Conservation (phyloP, 371 early-diverging fungal genomes). For the Mortierella sp. region DNA sequence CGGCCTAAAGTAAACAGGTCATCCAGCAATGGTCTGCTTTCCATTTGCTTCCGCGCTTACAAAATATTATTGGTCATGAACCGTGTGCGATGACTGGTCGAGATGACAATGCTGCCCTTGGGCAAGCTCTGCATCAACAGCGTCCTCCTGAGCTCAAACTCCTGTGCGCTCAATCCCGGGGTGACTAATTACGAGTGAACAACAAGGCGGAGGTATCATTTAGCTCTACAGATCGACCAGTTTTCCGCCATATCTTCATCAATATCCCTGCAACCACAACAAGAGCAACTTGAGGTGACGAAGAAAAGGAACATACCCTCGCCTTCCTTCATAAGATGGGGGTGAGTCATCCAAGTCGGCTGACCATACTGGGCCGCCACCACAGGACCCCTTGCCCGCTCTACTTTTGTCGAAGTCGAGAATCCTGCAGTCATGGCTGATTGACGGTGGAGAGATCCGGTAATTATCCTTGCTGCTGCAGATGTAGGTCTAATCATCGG, state of each 20-base stretch:
- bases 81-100: constrained; percentile 83
- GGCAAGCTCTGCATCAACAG: constrained; percentile 74
- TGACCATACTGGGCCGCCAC: constrained; percentile 71
- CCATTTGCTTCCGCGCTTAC: constrained; percentile 48
- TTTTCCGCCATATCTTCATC: background rate
- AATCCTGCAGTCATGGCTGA: constrained; percentile 7
- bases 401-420: constrained; percentile 15
- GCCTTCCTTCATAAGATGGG: constrained; percentile 80
- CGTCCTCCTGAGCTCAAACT: constrained; percentile 84
- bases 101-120: constrained; percentile 77
- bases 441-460: background rate
- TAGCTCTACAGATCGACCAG: background rate
- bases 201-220: background rate
- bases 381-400: background rate
- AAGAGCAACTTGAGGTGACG: background rate
- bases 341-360: constrained; percentile 83
- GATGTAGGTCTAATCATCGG: constrained; percentile 29
- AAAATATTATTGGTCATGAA: constrained; percentile 95
- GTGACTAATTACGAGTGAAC: constrained; percentile 68
- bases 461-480: constrained; percentile 23
- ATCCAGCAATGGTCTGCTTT: background rate
- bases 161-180: constrained; percentile 79
- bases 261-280: background rate
- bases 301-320: constrained; percentile 67
- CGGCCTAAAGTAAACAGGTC: background rate